These are phyloP conservation scores for Zoysia matrella DNA, from an alignment of 202 grass and related monocot genomes.

Conservation along the genomic window DNA sequence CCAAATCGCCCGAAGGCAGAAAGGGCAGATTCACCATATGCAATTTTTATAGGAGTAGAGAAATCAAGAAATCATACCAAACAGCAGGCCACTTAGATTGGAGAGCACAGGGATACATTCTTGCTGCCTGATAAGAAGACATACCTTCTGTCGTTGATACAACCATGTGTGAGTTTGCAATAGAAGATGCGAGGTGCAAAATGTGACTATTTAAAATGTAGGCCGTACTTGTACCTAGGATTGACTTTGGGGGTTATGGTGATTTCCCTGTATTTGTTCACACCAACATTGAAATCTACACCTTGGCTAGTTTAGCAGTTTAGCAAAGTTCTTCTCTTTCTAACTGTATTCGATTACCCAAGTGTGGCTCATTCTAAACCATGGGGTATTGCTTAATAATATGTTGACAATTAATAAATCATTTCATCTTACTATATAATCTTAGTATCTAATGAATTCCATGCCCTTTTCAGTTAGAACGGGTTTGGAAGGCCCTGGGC, in stretches of 20 bases:
- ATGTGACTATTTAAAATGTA: background rate
- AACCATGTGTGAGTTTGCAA: too few species aligned
- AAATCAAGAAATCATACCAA: background rate
- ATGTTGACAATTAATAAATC: background rate
- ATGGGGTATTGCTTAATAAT: background rate
- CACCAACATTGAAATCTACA: background rate
- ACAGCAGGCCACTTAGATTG: too few species aligned
- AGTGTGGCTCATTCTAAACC: background rate
- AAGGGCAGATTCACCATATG: too few species aligned
- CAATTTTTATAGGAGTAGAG: too few species aligned
- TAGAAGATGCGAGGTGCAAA: too few species aligned
- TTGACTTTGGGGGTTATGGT: background rate
- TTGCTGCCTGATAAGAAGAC: background rate
- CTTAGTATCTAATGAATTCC: constrained; percentile 28
- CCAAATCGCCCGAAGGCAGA: too few species aligned
- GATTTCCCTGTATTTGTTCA: background rate
- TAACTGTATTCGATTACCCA: background rate
- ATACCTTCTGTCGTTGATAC: too few species aligned
- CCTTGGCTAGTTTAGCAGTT: background rate
- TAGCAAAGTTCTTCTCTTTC: background rate
- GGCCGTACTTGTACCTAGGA: background rate
- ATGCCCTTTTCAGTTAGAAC: constrained; percentile 75
- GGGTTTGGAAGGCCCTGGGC: constrained; percentile 86
- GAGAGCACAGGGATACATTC: too few species aligned
- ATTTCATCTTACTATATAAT: background rate